Evolutionary conservation across 768 basidiomycete species (phyloP), one percentile per base, ranked within the genome.

Genomic region (Mycena haematopus): DNA sequence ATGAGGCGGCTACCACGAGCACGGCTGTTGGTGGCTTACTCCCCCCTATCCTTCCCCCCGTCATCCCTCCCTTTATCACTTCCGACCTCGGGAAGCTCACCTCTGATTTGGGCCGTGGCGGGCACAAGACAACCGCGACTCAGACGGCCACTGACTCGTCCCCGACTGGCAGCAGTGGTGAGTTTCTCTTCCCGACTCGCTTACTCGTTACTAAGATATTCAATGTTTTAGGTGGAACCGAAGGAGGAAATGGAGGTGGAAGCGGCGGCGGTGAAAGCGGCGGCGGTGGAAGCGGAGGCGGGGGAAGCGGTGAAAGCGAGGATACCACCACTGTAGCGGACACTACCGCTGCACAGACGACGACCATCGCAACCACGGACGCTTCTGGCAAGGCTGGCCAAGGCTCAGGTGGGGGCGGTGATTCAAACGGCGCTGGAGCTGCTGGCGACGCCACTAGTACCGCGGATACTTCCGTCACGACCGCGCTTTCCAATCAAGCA

Each of bases 401-500:
- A 45, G 44, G 44, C 44, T 24, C 42, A n/a, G 42, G 42, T 10
- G 42, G n/a, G n/a, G n/a, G 10, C 9, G 44, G 21, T 9, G 10
- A 24, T 22, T 36, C 36, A 36, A 10, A 14, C 46, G 31, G n/a
- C n/a, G 29, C 49, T 50, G 49, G 49, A 8, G 44, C 22, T 8
- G 51, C 7, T 8, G 49, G 38, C 33, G 52, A 31, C n/a, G n/a
- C n/a, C n/a, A n/a, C n/a, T n/a, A 9, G 8, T 11, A 36, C 36
- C 3, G 13, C 47, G 33, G 46, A 54, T 17, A 35, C 17, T 0
- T 35, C 55, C 22, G 8, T 53, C 27, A 6, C 56, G 44, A 63
- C 62, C 31, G 55, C 42, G 8, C 31, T 60, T 33, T 15, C 35
- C 8, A 53, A 58, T 40, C 33, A 27, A 46, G n/a, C n/a, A n/a